These are phyloP conservation scores for Lasiosphaeria hispida DNA, from an alignment of 495 filamentous ascomycete genomes.

Conservation along the genomic window DNA sequence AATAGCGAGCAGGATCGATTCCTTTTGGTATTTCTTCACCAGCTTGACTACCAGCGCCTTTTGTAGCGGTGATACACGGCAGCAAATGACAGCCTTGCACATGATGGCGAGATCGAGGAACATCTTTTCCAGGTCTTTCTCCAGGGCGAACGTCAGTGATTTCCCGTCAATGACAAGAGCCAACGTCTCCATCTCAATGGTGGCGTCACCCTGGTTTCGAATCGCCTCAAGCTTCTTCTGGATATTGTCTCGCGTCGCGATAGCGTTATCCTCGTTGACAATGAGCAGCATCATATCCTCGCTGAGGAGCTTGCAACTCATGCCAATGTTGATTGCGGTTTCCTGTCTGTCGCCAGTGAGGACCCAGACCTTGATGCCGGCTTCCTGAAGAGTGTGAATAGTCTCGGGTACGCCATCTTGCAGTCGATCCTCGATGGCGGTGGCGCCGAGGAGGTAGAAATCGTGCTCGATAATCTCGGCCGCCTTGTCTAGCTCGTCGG, in stretches of 20 bases:
- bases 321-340: slow-evolving; percentile 99
- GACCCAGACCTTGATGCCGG: slow-evolving; percentile 99
- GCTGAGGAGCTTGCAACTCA: slow-evolving; percentile 98
- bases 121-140: slow-evolving; percentile 88
- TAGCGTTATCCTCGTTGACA: slow-evolving; percentile 81
- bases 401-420: slow-evolving; percentile 99
- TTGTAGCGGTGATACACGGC: slow-evolving; percentile 97
- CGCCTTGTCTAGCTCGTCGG: slow-evolving; percentile 95
- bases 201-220: slow-evolving; percentile 66
- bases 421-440: slow-evolving; percentile 94
- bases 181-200: slow-evolving; percentile 77
- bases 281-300: slow-evolving; percentile 99
- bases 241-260: slow-evolving; percentile 77
- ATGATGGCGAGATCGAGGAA: slow-evolving; percentile 91
- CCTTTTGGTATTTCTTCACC: slow-evolving; percentile 90
- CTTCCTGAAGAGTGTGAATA: slow-evolving; percentile 94
- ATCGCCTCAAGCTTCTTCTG: slow-evolving; percentile 91
- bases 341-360: slow-evolving; percentile 97
- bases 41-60: slow-evolving; percentile 98
- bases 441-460: slow-evolving; percentile 87
- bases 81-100: slow-evolving; percentile 99
- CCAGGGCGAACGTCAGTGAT: slow-evolving; percentile 88
- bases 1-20: slow-evolving; percentile 86
- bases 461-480: slow-evolving; percentile 93
- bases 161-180: slow-evolving; percentile 97